phyloP scores from a whole-genome alignment of 306 rosid species.

The Quercus variabilis region DNA sequence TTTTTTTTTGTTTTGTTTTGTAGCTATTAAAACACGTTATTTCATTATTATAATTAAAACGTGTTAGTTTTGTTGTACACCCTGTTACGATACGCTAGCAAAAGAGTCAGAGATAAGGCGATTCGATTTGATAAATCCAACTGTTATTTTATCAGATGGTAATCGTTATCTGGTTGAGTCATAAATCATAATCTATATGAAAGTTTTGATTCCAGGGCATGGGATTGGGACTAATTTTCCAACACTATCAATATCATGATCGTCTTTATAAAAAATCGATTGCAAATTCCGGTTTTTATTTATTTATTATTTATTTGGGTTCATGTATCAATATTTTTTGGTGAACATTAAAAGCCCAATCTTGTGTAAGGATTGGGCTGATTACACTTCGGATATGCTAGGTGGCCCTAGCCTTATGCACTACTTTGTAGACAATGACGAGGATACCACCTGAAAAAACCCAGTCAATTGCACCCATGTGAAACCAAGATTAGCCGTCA shows the following conservation, averaged over 20 bases:
- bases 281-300: no score
- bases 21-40: not conserved
- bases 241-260: not conserved
- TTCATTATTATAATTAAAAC: not conserved
- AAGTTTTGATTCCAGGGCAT: not conserved
- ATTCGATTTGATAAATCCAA: not conserved
- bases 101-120: not conserved
- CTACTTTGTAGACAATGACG: no score
- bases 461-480: not conserved
- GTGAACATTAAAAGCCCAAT: no score
- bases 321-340: no score
- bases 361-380: no score
- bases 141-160: not conserved
- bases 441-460: no score
- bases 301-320: no score
- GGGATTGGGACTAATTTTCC: not conserved
- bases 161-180: conserved; percentile 14
- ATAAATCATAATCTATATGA: not conserved
- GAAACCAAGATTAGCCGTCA: not conserved
- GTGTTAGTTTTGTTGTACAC: not conserved
- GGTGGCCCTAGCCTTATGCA: no score
- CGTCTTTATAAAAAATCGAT: not conserved
- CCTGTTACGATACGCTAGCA: not conserved
- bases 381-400: no score
- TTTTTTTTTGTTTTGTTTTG: not conserved